Evolutionary conservation across 257 asterid genomes (phyloP).

Genomic region (Solanum megistacrolobum): DNA sequence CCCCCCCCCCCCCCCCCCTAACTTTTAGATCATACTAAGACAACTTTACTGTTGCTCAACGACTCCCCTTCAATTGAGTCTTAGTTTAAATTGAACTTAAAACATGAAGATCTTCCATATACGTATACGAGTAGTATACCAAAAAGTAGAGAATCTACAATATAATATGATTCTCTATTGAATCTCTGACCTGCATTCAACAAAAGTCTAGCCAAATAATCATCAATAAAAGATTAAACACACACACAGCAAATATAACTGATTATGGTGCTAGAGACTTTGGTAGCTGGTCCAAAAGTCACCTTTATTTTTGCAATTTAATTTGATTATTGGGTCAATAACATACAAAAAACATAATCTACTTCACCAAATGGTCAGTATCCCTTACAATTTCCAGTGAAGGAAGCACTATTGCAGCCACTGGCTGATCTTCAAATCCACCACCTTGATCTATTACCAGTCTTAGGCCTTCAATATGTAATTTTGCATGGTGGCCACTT

Average conservation of each 20-base stretch:
- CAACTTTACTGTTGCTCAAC: too few species aligned
- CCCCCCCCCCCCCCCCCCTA: too few species aligned
- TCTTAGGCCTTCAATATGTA: slow-evolving; percentile 53
- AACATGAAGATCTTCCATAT: too few species aligned
- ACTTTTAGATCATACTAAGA: not conserved
- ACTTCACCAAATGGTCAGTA: slow-evolving; percentile 29
- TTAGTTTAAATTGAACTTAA: not conserved
- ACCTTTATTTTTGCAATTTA: not conserved
- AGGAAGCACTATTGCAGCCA: slow-evolving; percentile 79
- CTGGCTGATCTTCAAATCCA: slow-evolving; percentile 52
- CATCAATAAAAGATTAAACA: not conserved
- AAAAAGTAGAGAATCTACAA: not conserved
- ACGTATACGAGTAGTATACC: not conserved
- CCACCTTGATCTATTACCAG: slow-evolving; percentile 79
- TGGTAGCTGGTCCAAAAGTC: not conserved
- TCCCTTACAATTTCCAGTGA: slow-evolving; percentile 60
- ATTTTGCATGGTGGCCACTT: slow-evolving; percentile 83
- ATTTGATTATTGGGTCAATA: not conserved
- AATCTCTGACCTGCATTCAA: not conserved
- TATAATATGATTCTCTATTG: not conserved
- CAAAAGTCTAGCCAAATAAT: not conserved
- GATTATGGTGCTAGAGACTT: not conserved
- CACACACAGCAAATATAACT: not conserved
- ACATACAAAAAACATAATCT: not conserved
- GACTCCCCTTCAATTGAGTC: not conserved